A percentile compares a stretch with the other conserved stretches of the same genome.
Conservation (phyloP, 345 rosid genomes). For the Boechera retrofracta region DNA sequence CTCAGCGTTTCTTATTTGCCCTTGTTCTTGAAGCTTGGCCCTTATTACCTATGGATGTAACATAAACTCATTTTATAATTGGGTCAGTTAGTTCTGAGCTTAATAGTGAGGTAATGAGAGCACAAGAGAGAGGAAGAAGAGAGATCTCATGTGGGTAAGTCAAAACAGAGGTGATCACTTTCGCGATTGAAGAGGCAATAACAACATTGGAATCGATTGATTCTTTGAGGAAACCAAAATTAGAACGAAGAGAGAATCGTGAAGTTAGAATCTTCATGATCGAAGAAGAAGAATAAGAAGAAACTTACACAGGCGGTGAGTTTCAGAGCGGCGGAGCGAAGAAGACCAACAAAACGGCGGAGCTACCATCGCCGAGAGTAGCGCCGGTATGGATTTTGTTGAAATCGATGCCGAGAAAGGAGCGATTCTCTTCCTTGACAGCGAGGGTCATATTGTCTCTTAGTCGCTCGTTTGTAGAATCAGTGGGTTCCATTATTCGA, state of each 20-base stretch:
- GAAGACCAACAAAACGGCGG: background rate
- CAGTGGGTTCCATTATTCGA: conserved; percentile 56
- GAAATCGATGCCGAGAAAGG: conserved; percentile 87
- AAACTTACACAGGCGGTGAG: too few species aligned
- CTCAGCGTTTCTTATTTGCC: conserved; percentile 58
- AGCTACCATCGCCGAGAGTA: conserved; percentile 44
- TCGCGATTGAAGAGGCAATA: conserved; percentile 79
- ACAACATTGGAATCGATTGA: conserved; percentile 49
- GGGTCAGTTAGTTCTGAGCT: conserved; percentile 6
- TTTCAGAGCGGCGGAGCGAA: too few species aligned
- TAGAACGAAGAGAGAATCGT: too few species aligned
- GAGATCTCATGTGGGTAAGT: conserved; percentile 95
- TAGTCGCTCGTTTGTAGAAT: conserved; percentile 45
- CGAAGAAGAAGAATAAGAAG: too few species aligned
- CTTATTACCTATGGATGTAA: conserved; percentile 68
- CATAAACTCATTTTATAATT: conserved; percentile 6
- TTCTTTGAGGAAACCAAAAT: too few species aligned
- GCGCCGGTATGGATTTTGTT: conserved; percentile 88
- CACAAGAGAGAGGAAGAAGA: conserved; percentile 18
- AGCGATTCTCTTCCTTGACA: conserved; percentile 55
- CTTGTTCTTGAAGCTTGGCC: conserved; percentile 97
- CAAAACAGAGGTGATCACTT: conserved; percentile 78
- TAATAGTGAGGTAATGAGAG: conserved; percentile 4
- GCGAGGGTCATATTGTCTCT: conserved; percentile 32
- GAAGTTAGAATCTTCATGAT: too few species aligned